phyloP scores from a whole-genome alignment of 257 asterid species.

The Penstemon eatonii region DNA sequence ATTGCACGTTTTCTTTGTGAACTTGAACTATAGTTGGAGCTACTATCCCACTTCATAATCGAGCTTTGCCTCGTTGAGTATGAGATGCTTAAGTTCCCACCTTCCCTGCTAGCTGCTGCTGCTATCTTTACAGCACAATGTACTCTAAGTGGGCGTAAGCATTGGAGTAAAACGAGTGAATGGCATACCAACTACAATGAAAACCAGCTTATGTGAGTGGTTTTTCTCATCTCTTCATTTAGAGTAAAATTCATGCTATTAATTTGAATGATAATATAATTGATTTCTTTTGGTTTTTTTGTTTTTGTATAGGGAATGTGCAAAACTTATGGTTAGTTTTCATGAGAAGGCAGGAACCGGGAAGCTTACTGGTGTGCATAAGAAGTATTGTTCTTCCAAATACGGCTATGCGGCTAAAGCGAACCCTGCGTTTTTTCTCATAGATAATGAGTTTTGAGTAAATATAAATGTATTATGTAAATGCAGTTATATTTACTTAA shows the following conservation, averaged over 20 bases:
- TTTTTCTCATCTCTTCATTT: neutral
- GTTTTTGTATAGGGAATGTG: conserved; percentile 58
- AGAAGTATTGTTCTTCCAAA: conserved; percentile 73
- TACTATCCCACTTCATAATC: conserved; percentile 63
- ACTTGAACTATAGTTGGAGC: conserved; percentile 59
- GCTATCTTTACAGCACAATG: conserved; percentile 83
- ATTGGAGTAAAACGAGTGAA: conserved; percentile 74
- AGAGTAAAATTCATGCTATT: too few species aligned
- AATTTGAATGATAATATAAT: neutral
- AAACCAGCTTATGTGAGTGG: conserved; percentile 70
- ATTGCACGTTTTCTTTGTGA: conserved; percentile 11
- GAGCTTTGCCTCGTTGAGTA: conserved; percentile 85
- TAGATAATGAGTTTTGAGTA: conserved; percentile 5
- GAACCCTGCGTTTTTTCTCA: conserved; percentile 64
- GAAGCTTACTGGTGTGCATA: conserved; percentile 72
- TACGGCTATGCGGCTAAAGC: conserved; percentile 67
- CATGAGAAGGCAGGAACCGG: conserved; percentile 72
- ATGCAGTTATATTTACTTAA: conserved; percentile 15
- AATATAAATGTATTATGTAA: neutral
- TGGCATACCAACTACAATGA: conserved; percentile 54
- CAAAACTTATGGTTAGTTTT: conserved; percentile 58
- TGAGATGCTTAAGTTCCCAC: conserved; percentile 76
- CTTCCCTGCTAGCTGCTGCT: conserved; percentile 87
- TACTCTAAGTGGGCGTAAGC: conserved; percentile 46
- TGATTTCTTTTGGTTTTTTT: neutral